Evolutionary conservation across 345 rosid genomes (phyloP), one percentile per base, ranked within the genome.

Genomic region (Camelina sativa): DNA sequence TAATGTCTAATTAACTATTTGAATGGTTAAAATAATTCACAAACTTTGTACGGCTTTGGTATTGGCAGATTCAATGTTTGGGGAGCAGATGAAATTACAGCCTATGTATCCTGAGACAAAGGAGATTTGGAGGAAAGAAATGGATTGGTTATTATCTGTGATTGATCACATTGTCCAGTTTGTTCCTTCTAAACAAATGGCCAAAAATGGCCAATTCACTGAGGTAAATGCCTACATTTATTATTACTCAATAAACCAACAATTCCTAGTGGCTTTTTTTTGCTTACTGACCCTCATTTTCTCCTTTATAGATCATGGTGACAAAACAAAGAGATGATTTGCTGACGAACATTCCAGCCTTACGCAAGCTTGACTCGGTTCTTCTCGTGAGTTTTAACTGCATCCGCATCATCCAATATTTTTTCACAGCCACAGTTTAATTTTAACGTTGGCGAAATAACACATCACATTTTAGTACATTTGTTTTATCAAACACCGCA

Each of bases 301-400:
- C 12, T 43, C 0, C 53, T 41, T 11, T 66, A 73, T 65, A 94
- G 98, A 85, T 94, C 65, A 94, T 94, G 98, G 82, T 86, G 53
- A 91, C 97, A 1, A 79, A 81, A 72, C 98, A 94, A 80, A 84
- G 98, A 84, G 84, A 76, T 16, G 97, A 94, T 82, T 80, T 94
- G 68, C 87, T 81, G 7, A 77, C 86, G 75, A 87, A 88, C 79
- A 85, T 94, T 54, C 97, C 98, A 13, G 97, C 92, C 11, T 74
- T 94, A 50, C 88, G 91, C 69, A 88, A 90, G 82, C 98, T 94
- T 9, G 98, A 91, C 67, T 81, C 91, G 15, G 82, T 91, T 84
- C 93, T 91, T 62, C 76, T 90, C 16, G 98, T 94, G 69, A 77
- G 91, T 81, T 52, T 15, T 62, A 60, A 60, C 15, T 52, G 55